Conservation (phyloP, 805 yeast species). For the Metschnikowia koreensis region DNA sequence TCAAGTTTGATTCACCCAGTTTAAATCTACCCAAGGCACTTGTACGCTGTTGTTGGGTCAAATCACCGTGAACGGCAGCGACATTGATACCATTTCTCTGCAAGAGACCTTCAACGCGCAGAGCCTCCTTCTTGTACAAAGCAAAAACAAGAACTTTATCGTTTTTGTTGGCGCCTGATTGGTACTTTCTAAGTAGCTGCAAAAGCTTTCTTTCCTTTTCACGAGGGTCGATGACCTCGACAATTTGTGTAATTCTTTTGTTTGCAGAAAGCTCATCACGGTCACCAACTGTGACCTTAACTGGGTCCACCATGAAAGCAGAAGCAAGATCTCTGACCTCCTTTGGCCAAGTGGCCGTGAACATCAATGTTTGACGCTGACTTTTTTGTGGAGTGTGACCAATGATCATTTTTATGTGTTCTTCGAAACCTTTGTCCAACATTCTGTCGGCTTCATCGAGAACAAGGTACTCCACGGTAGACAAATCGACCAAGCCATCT, state of each 20-base stretch:
- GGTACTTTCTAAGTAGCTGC: slow-evolving; percentile 71
- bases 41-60: slow-evolving; percentile 89
- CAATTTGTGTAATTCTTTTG: slow-evolving; percentile 88
- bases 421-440: slow-evolving; percentile 98
- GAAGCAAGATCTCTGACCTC: slow-evolving; percentile 92
- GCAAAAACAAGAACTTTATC: slow-evolving; percentile 93
- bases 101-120: slow-evolving; percentile 79
- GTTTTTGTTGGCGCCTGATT: slow-evolving; percentile 57
- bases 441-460: slow-evolving; percentile 98
- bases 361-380: slow-evolving; percentile 90
- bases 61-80: slow-evolving; percentile 95
- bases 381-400: slow-evolving; percentile 47
- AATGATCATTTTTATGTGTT: slow-evolving; percentile 85
- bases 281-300: slow-evolving; percentile 89
- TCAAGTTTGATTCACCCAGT: slow-evolving; percentile 66
- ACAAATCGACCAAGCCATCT: slow-evolving; percentile 77
- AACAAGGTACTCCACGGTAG: slow-evolving; percentile 71
- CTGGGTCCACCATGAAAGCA: slow-evolving; percentile 80
- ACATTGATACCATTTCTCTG: slow-evolving; percentile 72
- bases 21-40: slow-evolving; percentile 84
- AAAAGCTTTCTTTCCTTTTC: slow-evolving; percentile 77
- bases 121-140: slow-evolving; percentile 93
- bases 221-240: slow-evolving; percentile 79
- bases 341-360: slow-evolving; percentile 99
- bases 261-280: slow-evolving; percentile 93